Percentiles rank a stretch among this genome's conserved stretches.
Conservation (phyloP, 2,329 filamentous ascomycete genomes). For the Aspergillus jensenii region DNA sequence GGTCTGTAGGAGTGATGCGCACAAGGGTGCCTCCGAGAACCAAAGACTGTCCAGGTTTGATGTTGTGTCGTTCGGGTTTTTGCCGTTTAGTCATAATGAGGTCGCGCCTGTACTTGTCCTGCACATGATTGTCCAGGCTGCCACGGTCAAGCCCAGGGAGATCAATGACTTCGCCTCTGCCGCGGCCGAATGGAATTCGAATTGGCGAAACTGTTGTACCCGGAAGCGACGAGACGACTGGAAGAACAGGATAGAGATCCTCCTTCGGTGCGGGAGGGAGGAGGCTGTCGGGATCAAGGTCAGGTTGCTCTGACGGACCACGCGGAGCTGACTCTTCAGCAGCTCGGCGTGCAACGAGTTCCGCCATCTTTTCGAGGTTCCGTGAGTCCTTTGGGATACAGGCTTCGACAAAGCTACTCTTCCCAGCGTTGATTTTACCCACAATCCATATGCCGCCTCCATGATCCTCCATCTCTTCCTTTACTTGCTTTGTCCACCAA, state of each 20-base stretch:
- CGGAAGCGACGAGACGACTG: constrained; percentile 79
- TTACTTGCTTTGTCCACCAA: constrained; percentile 90
- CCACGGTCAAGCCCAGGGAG: constrained; percentile 80
- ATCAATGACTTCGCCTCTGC: constrained; percentile 88
- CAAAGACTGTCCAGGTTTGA: constrained; percentile 77
- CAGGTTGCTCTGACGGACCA: constrained; percentile 16
- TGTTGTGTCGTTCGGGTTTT: constrained; percentile 67
- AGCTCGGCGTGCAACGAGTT: constrained; percentile 32
- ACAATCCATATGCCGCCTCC: constrained; percentile 93
- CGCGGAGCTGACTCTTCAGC: constrained; percentile 18
- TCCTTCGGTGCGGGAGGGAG: constrained; percentile 75
- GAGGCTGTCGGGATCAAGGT: constrained; percentile 48
- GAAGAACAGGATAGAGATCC: constrained; percentile 77
- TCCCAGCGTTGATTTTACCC: constrained; percentile 97
- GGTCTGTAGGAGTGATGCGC: constrained; percentile 74
- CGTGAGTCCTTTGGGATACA: constrained; percentile 76
- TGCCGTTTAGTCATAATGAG: constrained; percentile 79
- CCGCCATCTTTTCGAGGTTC: constrained; percentile 40
- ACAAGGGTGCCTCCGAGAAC: constrained; percentile 84
- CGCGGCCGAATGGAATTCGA: constrained; percentile 81
- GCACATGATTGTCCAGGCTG: constrained; percentile 69
- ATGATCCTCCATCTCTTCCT: constrained; percentile 78
- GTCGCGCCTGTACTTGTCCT: constrained; percentile 62
- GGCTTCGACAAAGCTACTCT: constrained; percentile 84
- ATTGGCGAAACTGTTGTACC: constrained; percentile 96